These are phyloP conservation scores for Ensete ventricosum DNA, from an alignment of 176 grass and related monocot genomes.

Conservation along the genomic window DNA sequence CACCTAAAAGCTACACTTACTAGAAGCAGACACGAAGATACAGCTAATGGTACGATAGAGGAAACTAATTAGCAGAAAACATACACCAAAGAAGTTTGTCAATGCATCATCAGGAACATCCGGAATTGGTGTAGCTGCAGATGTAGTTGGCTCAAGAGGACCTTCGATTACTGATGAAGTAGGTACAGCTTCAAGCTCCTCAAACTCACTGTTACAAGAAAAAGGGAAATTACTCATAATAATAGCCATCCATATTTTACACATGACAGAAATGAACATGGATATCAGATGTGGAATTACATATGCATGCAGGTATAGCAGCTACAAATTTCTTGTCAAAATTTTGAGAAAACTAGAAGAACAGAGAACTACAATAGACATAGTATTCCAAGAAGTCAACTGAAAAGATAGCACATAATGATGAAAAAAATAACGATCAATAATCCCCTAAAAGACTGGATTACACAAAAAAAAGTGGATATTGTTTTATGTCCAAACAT, in stretches of 20 bases:
- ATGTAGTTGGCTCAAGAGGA: slow-evolving; percentile 11
- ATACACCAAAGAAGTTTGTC: slow-evolving; percentile 15
- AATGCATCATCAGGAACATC: slow-evolving; percentile 14
- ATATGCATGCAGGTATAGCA: neutral
- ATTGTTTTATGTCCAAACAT: neutral
- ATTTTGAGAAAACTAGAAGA: neutral
- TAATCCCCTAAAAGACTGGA: neutral
- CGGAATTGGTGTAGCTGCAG: slow-evolving; percentile 1
- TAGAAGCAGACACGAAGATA: neutral
- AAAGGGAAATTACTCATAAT: neutral
- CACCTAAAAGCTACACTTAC: neutral
- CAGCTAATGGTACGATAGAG: neutral
- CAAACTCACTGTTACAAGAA: slow-evolving; percentile 15
- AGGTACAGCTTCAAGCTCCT: slow-evolving; percentile 22
- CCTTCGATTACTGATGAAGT: slow-evolving; percentile 22
- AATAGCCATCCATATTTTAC: neutral
- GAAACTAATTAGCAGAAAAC: neutral
- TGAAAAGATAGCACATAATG: no score
- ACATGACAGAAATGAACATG: neutral
- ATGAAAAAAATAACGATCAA: no score
- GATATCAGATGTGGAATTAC: neutral
- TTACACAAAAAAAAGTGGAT: neutral
- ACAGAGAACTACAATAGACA: no score
- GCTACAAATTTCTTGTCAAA: neutral
- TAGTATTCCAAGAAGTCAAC: no score